Evolutionary conservation across 192 early-diverging fungal species (phyloP).

Genomic region (Radiomyces spectabilis): DNA sequence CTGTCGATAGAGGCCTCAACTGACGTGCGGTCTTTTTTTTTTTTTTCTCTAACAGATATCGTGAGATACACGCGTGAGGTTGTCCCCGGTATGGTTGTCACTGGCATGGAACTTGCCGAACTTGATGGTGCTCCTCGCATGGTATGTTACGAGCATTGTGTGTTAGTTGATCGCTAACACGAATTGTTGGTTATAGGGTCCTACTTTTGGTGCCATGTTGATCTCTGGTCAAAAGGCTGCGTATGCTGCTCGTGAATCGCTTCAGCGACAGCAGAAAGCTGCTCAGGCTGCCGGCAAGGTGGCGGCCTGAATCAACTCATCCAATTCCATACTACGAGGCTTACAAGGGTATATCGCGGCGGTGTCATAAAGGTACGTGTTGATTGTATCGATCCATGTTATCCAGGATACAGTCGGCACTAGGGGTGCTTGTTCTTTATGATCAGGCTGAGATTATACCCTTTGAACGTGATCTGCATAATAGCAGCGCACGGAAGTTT

Average conservation of each 20-base stretch:
- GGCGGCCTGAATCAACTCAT: constrained; percentile 1
- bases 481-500: constrained; percentile 20
- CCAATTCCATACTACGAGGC: neutral
- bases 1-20: neutral
- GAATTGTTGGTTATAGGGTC: constrained; percentile 32
- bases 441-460: constrained; percentile 22
- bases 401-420: constrained; percentile 25
- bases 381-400: constrained; percentile 5
- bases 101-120: constrained; percentile 70
- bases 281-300: constrained; percentile 3
- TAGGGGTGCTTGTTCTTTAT: constrained; percentile 40
- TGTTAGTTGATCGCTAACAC: no score
- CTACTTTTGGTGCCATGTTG: constrained; percentile 55
- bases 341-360: neutral
- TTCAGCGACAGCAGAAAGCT: constrained; percentile 25
- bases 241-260: constrained; percentile 44
- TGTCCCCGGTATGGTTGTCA: constrained; percentile 60
- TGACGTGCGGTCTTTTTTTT: no score
- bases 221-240: constrained; percentile 63
- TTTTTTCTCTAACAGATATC: constrained; percentile 20
- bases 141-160: no score
- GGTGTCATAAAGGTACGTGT: no score
- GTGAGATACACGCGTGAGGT: constrained; percentile 61
- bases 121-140: constrained; percentile 61
- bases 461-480: constrained; percentile 21